Evolutionary conservation across 306 rosid species (phyloP).

Genomic region (Cicer yamashitae): DNA sequence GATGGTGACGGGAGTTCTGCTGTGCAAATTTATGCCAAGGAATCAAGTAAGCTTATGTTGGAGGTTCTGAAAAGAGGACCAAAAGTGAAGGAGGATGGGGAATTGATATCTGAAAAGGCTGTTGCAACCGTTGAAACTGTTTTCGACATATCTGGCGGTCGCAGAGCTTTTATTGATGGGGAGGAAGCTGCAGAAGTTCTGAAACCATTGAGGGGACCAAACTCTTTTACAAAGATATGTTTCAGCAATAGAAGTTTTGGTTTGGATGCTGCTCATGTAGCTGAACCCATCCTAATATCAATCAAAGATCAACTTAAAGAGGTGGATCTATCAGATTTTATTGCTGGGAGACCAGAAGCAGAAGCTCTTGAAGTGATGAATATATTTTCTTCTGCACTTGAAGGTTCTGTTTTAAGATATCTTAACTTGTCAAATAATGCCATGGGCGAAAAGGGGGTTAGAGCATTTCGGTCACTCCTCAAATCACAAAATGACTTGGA

Average conservation of each 20-base stretch:
- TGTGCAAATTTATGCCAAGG: conserved; percentile 88
- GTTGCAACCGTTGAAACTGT: conserved; percentile 49
- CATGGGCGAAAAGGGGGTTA: conserved; percentile 83
- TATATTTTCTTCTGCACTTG: conserved; percentile 76
- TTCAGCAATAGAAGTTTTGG: conserved; percentile 92
- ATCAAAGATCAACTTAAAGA: conserved; percentile 72
- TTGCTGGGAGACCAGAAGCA: conserved; percentile 84
- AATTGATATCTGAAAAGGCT: conserved; percentile 48
- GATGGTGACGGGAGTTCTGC: conserved; percentile 88
- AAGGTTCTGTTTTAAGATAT: conserved; percentile 69
- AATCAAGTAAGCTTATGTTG: conserved; percentile 89
- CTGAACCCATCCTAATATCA: conserved; percentile 69
- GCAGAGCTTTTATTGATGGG: conserved; percentile 67
- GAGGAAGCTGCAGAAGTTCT: conserved; percentile 77
- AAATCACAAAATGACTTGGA: conserved; percentile 73
- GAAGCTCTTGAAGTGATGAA: conserved; percentile 86
- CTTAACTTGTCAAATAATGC: conserved; percentile 84
- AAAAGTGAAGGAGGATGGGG: conserved; percentile 61
- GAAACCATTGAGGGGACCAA: conserved; percentile 62
- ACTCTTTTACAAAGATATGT: conserved; percentile 65
- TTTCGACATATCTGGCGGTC: conserved; percentile 87
- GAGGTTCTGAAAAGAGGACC: conserved; percentile 86
- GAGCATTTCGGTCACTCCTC: conserved; percentile 75
- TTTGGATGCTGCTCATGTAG: conserved; percentile 75
- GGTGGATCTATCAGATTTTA: conserved; percentile 80